Evolutionary conservation across 1,139 yeast genomes (phyloP), one percentile per base, ranked within the genome.

Genomic region (Saccharomyces hybrid): DNA sequence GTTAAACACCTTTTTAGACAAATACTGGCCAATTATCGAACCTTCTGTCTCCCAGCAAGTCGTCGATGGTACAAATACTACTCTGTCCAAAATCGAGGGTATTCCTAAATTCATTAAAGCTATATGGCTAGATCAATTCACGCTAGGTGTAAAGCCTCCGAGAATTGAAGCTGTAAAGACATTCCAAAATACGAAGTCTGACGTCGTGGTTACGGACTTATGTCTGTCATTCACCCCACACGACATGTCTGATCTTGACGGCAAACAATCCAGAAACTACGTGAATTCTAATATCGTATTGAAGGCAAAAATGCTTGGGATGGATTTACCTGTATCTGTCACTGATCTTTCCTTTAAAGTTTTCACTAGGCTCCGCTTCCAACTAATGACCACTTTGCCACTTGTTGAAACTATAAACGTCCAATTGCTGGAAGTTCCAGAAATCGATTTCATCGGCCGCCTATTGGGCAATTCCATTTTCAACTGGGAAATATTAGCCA

Each of bases 171-270:
- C 79, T 59, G 97, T 91, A 27, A 88, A 93, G 67, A 88, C 97
- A 1, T 80, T 90, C 64, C 86, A 84, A 50, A 89, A 93, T 57
- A 91, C 97, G 23, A 85, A 83, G 31, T 88, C 87, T 58, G 97
- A 91, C 66, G 85, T 93, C 55, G 96, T 91, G 16, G 97, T 93
- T 51, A 90, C 95, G 97, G 96, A 93, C 75, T 91, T 96, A 96
- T 84, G 85, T 52, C 75, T 86, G 54, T 84, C 96, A 1, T 88
- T 90, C 73, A 86, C 89, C 46, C 99, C 99, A n/a, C 88, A 88
- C 70, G 88, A 90, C 51, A 72, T 81, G 54, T 85, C 86, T 51
- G 99, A 93, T 70, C 75, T 89, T 63, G 88, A 88, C 57, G 81
- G 83, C 44, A 88, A 91, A 65, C 98, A 93, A 70, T 70, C 86